These are phyloP conservation scores for Stemphylium lycopersici DNA, from an alignment of 2,329 filamentous ascomycete species.

Conservation along the genomic window DNA sequence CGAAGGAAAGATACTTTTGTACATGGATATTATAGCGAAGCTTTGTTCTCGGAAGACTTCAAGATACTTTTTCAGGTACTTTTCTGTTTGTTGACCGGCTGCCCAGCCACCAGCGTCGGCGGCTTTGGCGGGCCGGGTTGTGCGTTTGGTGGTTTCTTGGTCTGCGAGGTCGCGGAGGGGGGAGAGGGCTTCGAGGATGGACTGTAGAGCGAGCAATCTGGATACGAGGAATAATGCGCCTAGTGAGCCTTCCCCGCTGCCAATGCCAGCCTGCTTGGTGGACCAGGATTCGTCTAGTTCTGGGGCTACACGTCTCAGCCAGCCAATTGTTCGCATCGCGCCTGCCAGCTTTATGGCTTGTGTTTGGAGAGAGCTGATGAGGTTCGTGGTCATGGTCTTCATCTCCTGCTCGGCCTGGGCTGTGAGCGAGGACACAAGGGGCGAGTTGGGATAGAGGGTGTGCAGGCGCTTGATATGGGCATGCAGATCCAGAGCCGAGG, in stretches of 20 bases:
- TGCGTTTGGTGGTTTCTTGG: slow-evolving; percentile 69
- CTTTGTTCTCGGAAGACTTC: slow-evolving; percentile 98
- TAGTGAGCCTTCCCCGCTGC: slow-evolving; percentile 67
- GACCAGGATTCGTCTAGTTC: slow-evolving; percentile 66
- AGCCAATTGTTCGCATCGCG: slow-evolving; percentile 88
- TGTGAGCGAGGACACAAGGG: slow-evolving; percentile 74
- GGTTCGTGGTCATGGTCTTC: slow-evolving; percentile 83
- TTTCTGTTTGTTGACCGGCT: slow-evolving; percentile 88
- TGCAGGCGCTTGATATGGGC: slow-evolving; percentile 90
- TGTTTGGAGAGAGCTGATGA: slow-evolving; percentile 77
- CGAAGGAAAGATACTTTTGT: slow-evolving; percentile 82
- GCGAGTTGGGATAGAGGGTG: slow-evolving; percentile 79
- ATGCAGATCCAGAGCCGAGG: slow-evolving; percentile 87
- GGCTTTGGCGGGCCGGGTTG: slow-evolving; percentile 32
- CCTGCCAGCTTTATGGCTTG: slow-evolving; percentile 85
- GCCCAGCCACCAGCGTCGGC: slow-evolving; percentile 59
- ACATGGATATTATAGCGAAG: slow-evolving; percentile 94
- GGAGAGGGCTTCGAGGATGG: slow-evolving; percentile 80
- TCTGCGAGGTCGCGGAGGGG: slow-evolving; percentile 89
- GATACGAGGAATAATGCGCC: slow-evolving; percentile 86
- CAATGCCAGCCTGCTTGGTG: slow-evolving; percentile 36
- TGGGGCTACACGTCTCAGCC: slow-evolving; percentile 84
- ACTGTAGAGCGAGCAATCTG: slow-evolving; percentile 79
- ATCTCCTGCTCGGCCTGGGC: slow-evolving; percentile 84
- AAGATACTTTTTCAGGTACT: slow-evolving; percentile 92